phyloP scores from a whole-genome alignment of 1,284 basidiomycete genomes.

The Lignosus rhinocerotis region DNA sequence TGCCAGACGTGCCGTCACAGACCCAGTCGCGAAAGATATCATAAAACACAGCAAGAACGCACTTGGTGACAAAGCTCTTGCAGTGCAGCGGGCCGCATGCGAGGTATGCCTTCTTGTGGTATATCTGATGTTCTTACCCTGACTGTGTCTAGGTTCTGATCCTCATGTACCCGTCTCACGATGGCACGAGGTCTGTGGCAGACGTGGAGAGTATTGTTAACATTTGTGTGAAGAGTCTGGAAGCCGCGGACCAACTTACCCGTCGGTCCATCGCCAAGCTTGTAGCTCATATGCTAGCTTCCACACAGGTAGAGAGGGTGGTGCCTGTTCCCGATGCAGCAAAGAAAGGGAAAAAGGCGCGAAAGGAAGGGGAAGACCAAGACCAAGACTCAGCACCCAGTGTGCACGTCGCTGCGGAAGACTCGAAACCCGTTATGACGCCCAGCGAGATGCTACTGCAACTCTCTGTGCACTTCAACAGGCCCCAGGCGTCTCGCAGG shows the following conservation, averaged over 20 bases:
- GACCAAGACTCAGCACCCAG: conserved; percentile 47
- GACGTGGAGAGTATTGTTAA: conserved; percentile 80
- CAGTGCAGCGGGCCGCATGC: conserved; percentile 84
- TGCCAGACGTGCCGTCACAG: conserved; percentile 83
- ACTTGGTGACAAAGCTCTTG: conserved; percentile 82
- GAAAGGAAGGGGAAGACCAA: conserved; percentile 55
- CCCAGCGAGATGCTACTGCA: conserved; percentile 81
- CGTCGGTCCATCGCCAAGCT: conserved; percentile 79
- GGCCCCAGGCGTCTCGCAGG: conserved; percentile 65
- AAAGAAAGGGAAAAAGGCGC: conserved; percentile 68
- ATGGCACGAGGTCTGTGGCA: conserved; percentile 49
- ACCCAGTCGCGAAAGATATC: conserved; percentile 80
- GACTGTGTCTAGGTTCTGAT: conserved; percentile 54
- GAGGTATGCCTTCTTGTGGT: conserved; percentile 49
- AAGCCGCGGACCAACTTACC: conserved; percentile 83
- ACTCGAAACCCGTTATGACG: conserved; percentile 73
- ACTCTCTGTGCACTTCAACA: conserved; percentile 82
- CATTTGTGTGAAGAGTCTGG: conserved; percentile 76
- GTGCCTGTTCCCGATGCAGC: conserved; percentile 47
- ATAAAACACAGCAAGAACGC: conserved; percentile 80
- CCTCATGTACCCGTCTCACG: conserved; percentile 60
- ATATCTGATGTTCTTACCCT: conserved; percentile 1
- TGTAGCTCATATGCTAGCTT: conserved; percentile 81
- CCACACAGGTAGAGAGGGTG: conserved; percentile 77
- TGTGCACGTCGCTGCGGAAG: conserved; percentile 53